phyloP scores from a whole-genome alignment of 2,329 filamentous ascomycete species.

The Cladosporium colombiae region DNA sequence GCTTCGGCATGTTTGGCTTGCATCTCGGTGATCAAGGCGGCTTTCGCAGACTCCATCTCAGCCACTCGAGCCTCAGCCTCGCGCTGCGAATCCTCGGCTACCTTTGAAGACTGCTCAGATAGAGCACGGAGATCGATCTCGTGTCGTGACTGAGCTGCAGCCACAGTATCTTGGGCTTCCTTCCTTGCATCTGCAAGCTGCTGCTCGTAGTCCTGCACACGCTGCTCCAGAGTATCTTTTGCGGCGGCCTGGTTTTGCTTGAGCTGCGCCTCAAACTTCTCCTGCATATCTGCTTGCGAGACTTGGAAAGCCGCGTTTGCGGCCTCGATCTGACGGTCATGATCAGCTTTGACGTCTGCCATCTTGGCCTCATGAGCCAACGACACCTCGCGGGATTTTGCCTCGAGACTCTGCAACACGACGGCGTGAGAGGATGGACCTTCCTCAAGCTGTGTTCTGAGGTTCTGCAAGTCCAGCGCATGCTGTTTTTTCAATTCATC shows the following conservation, averaged over 20 bases:
- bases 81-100: constrained; percentile 13
- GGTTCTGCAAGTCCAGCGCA: not conserved
- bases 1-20: constrained; percentile 21
- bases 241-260: constrained; percentile 13
- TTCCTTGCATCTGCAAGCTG: constrained; percentile 19
- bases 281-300: constrained; percentile 12
- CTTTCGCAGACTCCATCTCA: constrained; percentile 24
- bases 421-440: not conserved
- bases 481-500: not conserved
- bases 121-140: constrained; percentile 14
- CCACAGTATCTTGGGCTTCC: constrained; percentile 21
- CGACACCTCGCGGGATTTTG: not conserved
- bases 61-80: constrained; percentile 20
- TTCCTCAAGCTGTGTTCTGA: constrained; percentile 19
- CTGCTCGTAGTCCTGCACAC: constrained; percentile 19
- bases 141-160: constrained; percentile 13
- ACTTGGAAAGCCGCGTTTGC: not conserved
- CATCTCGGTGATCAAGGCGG: constrained; percentile 14
- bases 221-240: constrained; percentile 11
- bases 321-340: constrained; percentile 21
- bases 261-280: constrained; percentile 21
- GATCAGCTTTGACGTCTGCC: constrained; percentile 5
- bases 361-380: constrained; percentile 15
- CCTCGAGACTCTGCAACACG: not conserved
- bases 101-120: constrained; percentile 20